phyloP scores from a whole-genome alignment of 768 basidiomycete genomes.

The Tulasnella sp. region DNA sequence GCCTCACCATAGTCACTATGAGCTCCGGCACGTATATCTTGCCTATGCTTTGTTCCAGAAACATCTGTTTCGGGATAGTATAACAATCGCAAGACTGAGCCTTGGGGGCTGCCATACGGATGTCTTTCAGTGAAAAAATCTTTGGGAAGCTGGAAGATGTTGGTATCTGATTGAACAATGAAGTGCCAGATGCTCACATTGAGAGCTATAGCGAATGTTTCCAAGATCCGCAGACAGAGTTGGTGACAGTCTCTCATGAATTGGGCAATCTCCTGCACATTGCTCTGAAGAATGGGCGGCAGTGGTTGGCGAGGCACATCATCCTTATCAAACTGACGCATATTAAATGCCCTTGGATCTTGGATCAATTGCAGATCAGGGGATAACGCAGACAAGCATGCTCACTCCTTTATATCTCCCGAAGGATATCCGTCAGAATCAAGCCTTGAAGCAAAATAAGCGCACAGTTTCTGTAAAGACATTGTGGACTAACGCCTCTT shows the following conservation, averaged over 20 bases:
- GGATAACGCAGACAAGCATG: not conserved
- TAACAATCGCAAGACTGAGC: slow-evolving; percentile 15
- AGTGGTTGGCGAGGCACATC: slow-evolving; percentile 17
- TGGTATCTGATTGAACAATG: not conserved
- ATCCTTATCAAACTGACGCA: slow-evolving; percentile 3
- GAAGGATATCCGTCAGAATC: slow-evolving; percentile 11
- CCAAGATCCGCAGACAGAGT: slow-evolving; percentile 16
- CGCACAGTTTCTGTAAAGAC: not conserved
- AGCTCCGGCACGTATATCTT: slow-evolving; percentile 21
- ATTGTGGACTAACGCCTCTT: slow-evolving; percentile 7
- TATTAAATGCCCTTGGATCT: slow-evolving; percentile 17
- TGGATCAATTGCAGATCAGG: not conserved
- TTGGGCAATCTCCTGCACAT: not conserved
- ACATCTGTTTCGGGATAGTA: slow-evolving; percentile 17
- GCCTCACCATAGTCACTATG: slow-evolving; percentile 20
- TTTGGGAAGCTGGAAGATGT: slow-evolving; percentile 5
- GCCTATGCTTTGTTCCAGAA: not conserved
- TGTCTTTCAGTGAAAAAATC: slow-evolving; percentile 19
- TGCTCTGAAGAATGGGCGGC: slow-evolving; percentile 4
- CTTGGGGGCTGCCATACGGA: slow-evolving; percentile 1
- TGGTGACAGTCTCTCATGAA: slow-evolving; percentile 17
- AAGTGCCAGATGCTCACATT: not conserved
- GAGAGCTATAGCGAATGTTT: slow-evolving; percentile 14
- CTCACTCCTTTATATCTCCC: slow-evolving; percentile 18
- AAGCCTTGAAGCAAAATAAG: slow-evolving; percentile 6